Percentiles rank a stretch among this genome's conserved stretches.
Evolutionary conservation across 768 basidiomycete species (phyloP).

Genomic region (Psilocybe azurescens): DNA sequence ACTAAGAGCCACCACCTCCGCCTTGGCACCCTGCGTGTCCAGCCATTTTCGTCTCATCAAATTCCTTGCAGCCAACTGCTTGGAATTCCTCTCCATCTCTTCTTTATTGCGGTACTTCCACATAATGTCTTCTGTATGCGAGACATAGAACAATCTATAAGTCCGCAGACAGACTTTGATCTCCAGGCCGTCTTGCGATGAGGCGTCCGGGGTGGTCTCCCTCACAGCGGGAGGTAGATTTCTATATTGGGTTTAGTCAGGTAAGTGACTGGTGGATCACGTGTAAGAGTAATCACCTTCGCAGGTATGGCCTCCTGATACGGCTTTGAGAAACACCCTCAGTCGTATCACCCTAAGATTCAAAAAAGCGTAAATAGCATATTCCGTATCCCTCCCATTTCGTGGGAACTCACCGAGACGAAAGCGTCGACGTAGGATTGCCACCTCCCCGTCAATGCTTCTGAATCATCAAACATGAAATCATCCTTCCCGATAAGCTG

Average conservation of each 20-base stretch:
- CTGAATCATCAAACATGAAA: conserved; percentile 74
- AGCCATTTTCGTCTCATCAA: conserved; percentile 43
- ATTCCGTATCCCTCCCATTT: neutral
- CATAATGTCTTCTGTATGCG: conserved; percentile 68
- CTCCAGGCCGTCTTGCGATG: conserved; percentile 68
- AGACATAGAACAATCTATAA: conserved; percentile 82
- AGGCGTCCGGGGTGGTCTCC: conserved; percentile 46
- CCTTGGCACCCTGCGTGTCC: conserved; percentile 15
- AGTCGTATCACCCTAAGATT: conserved; percentile 59
- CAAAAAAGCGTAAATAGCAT: neutral
- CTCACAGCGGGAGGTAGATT: conserved; percentile 42
- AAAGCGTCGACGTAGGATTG: conserved; percentile 80
- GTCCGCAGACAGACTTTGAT: conserved; percentile 86
- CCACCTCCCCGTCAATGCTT: conserved; percentile 79
- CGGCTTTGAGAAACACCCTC: conserved; percentile 53
- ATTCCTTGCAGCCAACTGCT: conserved; percentile 36
- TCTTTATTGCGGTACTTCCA: conserved; percentile 49
- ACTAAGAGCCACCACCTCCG: neutral
- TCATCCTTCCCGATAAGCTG: conserved; percentile 85
- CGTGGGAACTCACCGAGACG: conserved; percentile 54
- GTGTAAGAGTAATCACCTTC: conserved; percentile 48
- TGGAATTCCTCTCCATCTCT: conserved; percentile 41
- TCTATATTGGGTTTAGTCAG: conserved; percentile 30
- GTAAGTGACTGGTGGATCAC: neutral
- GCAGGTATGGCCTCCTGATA: conserved; percentile 66